Evolutionary conservation across 2,329 filamentous ascomycete species (phyloP).

Genomic region (Bipolaris oryzae): DNA sequence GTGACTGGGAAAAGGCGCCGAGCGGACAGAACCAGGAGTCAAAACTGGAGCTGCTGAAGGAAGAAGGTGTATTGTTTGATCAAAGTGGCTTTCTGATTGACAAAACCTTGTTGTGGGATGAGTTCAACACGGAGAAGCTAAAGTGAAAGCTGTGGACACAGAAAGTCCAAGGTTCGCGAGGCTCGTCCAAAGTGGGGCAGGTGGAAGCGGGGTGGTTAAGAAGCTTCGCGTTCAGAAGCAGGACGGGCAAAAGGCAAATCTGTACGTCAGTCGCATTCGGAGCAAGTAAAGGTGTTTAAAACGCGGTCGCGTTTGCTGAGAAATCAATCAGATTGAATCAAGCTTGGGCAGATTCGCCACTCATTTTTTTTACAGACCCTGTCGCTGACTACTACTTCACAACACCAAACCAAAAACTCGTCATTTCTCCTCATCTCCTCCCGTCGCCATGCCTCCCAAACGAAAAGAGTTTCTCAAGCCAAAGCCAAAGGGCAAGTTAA

Average conservation of each 20-base stretch:
- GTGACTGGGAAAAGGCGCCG: conserved; percentile 66
- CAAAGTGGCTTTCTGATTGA: conserved; percentile 64
- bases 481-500: conserved; percentile 39
- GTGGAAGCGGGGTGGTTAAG: conserved; percentile 21
- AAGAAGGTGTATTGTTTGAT: conserved; percentile 70
- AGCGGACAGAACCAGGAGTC: conserved; percentile 67
- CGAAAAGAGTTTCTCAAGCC: conserved; percentile 40
- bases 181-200: conserved; percentile 23
- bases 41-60: conserved; percentile 66
- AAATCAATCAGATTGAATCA: conserved; percentile 2
- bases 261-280: not conserved
- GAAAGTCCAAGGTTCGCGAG: conserved; percentile 6
- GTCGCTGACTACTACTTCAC: not conserved
- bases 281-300: not conserved
- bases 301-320: conserved; percentile 2
- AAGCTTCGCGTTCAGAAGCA: conserved; percentile 15
- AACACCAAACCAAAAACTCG: conserved; percentile 3
- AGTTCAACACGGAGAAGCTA: conserved; percentile 44
- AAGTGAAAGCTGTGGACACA: conserved; percentile 13
- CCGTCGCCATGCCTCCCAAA: conserved; percentile 37
- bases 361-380: not conserved
- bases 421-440: not conserved
- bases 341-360: conserved; percentile 12
- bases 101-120: conserved; percentile 51
- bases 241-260: no score